Conservation (phyloP, 2,329 filamentous ascomycete species). For the Aspergillus novofumigatus region DNA sequence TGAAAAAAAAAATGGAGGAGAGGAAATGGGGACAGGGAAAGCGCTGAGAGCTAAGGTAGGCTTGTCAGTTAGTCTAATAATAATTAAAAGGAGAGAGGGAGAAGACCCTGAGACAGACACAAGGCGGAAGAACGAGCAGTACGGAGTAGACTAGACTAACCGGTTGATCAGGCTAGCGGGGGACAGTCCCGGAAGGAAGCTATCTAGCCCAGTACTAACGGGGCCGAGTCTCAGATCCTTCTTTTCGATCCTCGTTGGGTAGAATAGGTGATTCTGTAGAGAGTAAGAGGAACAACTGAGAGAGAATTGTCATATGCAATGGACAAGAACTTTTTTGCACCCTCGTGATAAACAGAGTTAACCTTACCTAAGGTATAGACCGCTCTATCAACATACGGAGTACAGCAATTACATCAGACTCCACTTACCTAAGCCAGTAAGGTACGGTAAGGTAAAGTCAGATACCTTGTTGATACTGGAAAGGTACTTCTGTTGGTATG, state of each 20-base stretch:
- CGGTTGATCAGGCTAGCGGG: neutral
- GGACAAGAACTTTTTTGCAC: neutral
- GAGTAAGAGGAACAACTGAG: neutral
- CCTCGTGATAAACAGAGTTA: neutral
- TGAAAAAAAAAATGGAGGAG: slow-evolving; percentile 1
- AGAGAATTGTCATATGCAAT: neutral
- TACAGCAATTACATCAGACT: neutral
- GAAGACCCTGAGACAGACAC: slow-evolving; percentile 3
- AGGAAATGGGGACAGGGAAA: slow-evolving; percentile 1
- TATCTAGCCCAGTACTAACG: neutral
- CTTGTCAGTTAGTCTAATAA: neutral
- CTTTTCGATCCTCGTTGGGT: neutral
- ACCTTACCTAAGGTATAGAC: neutral
- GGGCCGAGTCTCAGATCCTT: neutral
- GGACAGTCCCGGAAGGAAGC: neutral
- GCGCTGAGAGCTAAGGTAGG: neutral
- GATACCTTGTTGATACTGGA: neutral
- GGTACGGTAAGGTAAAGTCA: neutral
- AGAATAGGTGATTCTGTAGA: neutral
- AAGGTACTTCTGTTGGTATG: neutral
- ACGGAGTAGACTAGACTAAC: slow-evolving; percentile 5
- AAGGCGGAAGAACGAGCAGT: slow-evolving; percentile 1
- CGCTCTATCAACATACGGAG: too few relatives aligned
- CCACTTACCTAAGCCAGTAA: neutral
- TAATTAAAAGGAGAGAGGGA: slow-evolving; percentile 10